Conservation (phyloP, 2,329 filamentous ascomycete genomes). For the Calonectria multiphialidica region DNA sequence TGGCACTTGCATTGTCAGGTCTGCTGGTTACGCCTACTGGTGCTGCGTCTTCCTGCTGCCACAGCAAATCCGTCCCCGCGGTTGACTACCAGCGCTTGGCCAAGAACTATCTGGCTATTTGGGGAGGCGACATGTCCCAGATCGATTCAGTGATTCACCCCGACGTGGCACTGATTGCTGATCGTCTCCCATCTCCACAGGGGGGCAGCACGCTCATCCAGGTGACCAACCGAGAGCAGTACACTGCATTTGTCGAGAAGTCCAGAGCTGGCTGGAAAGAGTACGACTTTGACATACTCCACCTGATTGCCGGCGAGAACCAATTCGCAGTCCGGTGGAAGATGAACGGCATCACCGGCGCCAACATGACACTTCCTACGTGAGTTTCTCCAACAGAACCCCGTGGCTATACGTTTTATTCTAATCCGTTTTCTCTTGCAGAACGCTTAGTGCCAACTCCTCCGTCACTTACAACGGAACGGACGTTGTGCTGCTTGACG, state of each 20-base stretch:
- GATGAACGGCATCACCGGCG: slow-evolving; percentile 15
- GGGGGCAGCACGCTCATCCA: background rate
- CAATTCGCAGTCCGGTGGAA: slow-evolving; percentile 5
- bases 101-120: slow-evolving; percentile 8
- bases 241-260: slow-evolving; percentile 3
- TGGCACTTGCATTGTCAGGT: background rate
- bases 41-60: background rate
- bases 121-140: slow-evolving; percentile 1
- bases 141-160: slow-evolving; percentile 6
- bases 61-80: background rate
- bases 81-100: background rate
- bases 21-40: background rate
- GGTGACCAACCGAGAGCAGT: background rate
- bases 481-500: slow-evolving; percentile 5
- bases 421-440: background rate
- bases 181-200: background rate
- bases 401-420: background rate
- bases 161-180: background rate
- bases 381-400: background rate
- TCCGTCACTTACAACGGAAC: slow-evolving; percentile 13
- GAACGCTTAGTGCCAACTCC: background rate
- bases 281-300: slow-evolving; percentile 9
- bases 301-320: background rate
- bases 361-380: slow-evolving; percentile 13
- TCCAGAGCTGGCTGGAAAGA: slow-evolving; percentile 9